Percentiles rank a stretch among this genome's conserved stretches.
phyloP scores from a whole-genome alignment of 352 stramenopile species.

The Pythium scleroteichum region DNA sequence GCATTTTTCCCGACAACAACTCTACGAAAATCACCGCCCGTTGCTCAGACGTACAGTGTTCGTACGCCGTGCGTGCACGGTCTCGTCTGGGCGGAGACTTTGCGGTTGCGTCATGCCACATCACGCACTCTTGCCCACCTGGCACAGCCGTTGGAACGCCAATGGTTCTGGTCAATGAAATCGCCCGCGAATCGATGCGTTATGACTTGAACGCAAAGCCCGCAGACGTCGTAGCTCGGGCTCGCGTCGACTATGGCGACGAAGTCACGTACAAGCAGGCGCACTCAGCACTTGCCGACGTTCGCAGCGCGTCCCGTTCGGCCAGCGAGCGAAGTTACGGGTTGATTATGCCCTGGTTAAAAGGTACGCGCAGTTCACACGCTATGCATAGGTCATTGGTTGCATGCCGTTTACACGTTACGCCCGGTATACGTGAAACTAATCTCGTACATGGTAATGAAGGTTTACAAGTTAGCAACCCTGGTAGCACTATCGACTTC shows the following conservation, averaged over 20 bases:
- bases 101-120: neutral
- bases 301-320: neutral
- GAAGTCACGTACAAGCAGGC: conserved; percentile 12
- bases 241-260: conserved; percentile 13
- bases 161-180: neutral
- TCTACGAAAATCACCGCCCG: neutral
- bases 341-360: conserved; percentile 12
- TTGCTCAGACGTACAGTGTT: neutral
- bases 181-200: neutral
- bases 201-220: conserved; percentile 1
- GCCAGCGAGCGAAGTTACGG: conserved; percentile 8
- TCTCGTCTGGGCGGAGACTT: neutral
- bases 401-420: neutral
- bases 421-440: neutral
- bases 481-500: conserved; percentile 11
- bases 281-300: neutral
- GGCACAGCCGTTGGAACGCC: neutral
- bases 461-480: conserved; percentile 12
- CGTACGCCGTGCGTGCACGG: neutral
- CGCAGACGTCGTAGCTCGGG: neutral
- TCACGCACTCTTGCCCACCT: conserved; percentile 1
- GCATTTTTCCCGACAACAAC: conserved; percentile 13
- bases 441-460: neutral
- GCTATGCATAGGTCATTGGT: neutral
- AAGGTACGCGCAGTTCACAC: conserved; percentile 2